A percentile compares a stretch with the other conserved stretches of the same genome.
These are phyloP conservation scores for Yarrowia keelungensis DNA, from an alignment of 805 yeast genomes.

Conservation along the genomic window DNA sequence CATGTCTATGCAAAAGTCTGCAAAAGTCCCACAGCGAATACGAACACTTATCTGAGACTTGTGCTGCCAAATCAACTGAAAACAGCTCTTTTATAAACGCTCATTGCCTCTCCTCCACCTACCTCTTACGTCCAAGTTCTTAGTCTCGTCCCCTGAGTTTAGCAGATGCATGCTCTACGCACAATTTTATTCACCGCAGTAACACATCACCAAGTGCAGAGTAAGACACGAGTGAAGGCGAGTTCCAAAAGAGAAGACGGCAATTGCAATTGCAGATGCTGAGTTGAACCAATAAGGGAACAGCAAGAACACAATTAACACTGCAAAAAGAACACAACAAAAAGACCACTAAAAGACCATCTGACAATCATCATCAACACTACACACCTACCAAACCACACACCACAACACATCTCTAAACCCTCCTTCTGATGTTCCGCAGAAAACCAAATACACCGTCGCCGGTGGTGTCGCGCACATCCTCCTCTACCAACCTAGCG, in stretches of 20 bases:
- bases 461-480: constrained; percentile 24
- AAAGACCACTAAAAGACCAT: too few species aligned
- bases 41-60: too few species aligned
- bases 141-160: constrained; percentile 1
- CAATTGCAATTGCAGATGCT: not conserved
- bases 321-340: too few species aligned
- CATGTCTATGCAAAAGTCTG: too few species aligned
- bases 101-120: not conserved
- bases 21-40: too few species aligned
- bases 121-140: not conserved
- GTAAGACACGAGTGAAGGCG: not conserved
- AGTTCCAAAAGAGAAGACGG: too few species aligned
- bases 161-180: constrained; percentile 29
- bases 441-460: constrained; percentile 29
- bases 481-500: constrained; percentile 28
- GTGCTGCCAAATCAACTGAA: too few species aligned
- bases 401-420: not conserved
- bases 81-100: too few species aligned
- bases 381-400: not conserved
- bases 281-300: too few species aligned
- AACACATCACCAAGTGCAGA: constrained; percentile 7
- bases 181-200: constrained; percentile 31
- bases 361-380: not conserved
- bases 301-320: too few species aligned
- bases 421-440: not conserved